A percentile compares a stretch with the other conserved stretches of the same genome.
Conservation (phyloP, 2,329 filamentous ascomycete genomes). For the Aspergillus novofumigatus region DNA sequence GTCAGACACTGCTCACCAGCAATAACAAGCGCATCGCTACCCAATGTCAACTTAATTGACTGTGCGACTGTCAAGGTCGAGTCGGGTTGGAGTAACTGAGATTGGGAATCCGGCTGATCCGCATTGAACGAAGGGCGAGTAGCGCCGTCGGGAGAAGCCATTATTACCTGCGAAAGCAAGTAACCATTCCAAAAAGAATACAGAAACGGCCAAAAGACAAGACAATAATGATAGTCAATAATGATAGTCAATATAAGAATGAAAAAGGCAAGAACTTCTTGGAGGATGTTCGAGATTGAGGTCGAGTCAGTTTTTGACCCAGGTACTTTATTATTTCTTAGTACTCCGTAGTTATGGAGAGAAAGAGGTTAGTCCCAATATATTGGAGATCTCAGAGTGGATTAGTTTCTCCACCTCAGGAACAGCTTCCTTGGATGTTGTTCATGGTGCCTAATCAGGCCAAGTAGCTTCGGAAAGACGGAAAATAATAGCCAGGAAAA, state of each 20-base stretch:
- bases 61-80: constrained; percentile 52
- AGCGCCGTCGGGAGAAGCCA: constrained; percentile 18
- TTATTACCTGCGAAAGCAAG: constrained; percentile 9
- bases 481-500: background rate
- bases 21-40: constrained; percentile 57
- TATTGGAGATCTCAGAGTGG: too few species aligned
- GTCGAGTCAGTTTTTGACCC: background rate
- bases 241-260: background rate
- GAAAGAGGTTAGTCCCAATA: background rate
- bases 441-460: background rate
- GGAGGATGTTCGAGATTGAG: background rate
- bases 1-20: constrained; percentile 43
- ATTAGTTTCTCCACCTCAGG: background rate
- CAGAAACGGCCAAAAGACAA: constrained; percentile 8
- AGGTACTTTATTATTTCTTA: background rate
- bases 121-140: constrained; percentile 21
- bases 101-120: constrained; percentile 28
- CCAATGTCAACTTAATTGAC: constrained; percentile 58
- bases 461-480: background rate
- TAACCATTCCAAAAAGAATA: constrained; percentile 9
- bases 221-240: constrained; percentile 5
- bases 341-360: background rate
- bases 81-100: constrained; percentile 34
- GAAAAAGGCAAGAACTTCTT: background rate
- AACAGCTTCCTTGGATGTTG: background rate